A percentile compares a stretch with the other conserved stretches of the same genome.
These are phyloP conservation scores for Candida pseudocylindracea DNA, from an alignment of 1,139 yeast genomes.

Conservation along the genomic window DNA sequence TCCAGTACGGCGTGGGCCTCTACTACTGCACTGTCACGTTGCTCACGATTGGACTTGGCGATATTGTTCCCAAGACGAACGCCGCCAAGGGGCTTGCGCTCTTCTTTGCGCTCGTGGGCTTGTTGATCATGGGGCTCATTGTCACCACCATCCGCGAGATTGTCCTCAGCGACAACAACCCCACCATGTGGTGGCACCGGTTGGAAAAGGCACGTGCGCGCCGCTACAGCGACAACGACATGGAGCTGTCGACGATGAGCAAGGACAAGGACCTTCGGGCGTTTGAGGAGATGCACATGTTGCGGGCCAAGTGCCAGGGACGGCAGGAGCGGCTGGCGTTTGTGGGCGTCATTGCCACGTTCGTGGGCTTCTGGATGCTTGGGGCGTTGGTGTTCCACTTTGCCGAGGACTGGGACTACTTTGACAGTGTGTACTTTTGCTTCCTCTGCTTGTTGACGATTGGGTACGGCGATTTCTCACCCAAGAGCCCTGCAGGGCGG, in stretches of 20 bases:
- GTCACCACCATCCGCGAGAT: constrained; percentile 48
- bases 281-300: constrained; percentile 28
- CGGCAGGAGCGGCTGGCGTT: constrained; percentile 14
- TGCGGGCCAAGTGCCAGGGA: constrained; percentile 16
- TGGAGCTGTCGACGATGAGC: constrained; percentile 5
- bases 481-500: constrained; percentile 38
- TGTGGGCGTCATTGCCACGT: constrained; percentile 17
- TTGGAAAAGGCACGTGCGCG: constrained; percentile 16
- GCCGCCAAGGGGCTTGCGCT: constrained; percentile 35
- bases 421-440: constrained; percentile 49
- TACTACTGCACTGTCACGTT: constrained; percentile 54
- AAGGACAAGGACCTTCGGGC: constrained; percentile 11
- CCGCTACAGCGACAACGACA: constrained; percentile 4
- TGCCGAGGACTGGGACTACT: constrained; percentile 49
- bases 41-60: constrained; percentile 67
- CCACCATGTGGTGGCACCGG: constrained; percentile 41
- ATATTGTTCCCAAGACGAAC: constrained; percentile 27
- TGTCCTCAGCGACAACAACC: constrained; percentile 32
- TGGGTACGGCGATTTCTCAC: constrained; percentile 67
- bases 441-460: constrained; percentile 56
- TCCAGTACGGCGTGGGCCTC: constrained; percentile 37
- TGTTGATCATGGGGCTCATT: constrained; percentile 49
- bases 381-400: constrained; percentile 45
- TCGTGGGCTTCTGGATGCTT: constrained; percentile 38
- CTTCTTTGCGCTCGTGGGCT: constrained; percentile 45